Conservation (phyloP, 2,329 filamentous ascomycete species). For the Talaromyces sp. region DNA sequence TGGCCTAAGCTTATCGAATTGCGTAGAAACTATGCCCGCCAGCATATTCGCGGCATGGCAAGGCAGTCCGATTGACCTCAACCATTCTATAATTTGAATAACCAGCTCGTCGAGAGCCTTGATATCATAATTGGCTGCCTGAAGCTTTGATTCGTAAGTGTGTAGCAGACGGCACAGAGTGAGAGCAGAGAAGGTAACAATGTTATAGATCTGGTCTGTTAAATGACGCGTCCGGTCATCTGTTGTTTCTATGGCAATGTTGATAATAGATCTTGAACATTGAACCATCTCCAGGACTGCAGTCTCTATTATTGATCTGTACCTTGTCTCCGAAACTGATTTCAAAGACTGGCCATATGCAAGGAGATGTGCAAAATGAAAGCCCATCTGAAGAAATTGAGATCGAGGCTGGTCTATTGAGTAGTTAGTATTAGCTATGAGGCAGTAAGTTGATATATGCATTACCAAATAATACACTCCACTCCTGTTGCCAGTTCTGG, state of each 20-base stretch:
- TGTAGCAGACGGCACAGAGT: constrained; percentile 25
- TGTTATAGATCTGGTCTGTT: constrained; percentile 45
- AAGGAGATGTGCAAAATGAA: constrained; percentile 41
- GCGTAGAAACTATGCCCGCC: constrained; percentile 30
- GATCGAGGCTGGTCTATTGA: constrained; percentile 36
- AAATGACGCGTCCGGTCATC: constrained; percentile 42
- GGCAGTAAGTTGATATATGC: neutral
- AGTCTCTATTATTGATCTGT: constrained; percentile 24
- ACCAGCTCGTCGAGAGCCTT: constrained; percentile 30
- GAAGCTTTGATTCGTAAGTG: constrained; percentile 29
- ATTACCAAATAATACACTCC: constrained; percentile 36
- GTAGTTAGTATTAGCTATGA: constrained; percentile 1
- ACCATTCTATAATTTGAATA: constrained; percentile 32
- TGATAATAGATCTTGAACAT: constrained; percentile 36
- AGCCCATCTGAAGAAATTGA: constrained; percentile 45
- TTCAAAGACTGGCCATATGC: constrained; percentile 36
- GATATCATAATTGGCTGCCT: constrained; percentile 26
- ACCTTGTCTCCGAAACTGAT: constrained; percentile 10
- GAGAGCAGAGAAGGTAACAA: constrained; percentile 40
- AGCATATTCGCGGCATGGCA: constrained; percentile 40
- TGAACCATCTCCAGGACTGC: constrained; percentile 39
- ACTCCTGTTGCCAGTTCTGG: constrained; percentile 35
- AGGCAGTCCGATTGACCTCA: constrained; percentile 37
- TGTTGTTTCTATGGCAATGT: constrained; percentile 38
- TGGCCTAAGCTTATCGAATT: constrained; percentile 6